Evolutionary conservation across 2,329 filamentous ascomycete genomes (phyloP).

Genomic region (Cytospora schulzeri): DNA sequence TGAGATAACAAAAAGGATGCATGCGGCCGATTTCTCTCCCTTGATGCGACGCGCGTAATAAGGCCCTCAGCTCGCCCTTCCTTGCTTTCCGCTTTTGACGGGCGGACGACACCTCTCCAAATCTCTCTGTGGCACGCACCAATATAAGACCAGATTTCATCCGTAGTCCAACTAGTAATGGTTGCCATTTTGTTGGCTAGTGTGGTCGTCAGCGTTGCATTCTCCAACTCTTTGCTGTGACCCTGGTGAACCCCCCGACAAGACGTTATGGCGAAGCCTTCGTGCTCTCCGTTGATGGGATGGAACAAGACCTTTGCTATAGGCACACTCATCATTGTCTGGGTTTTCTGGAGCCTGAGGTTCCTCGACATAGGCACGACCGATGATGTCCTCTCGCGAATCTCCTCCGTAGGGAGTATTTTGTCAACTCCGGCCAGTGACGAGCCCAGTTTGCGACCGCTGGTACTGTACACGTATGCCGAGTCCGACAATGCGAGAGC

Average conservation of each 20-base stretch:
- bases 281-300: constrained; percentile 11
- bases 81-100: background rate
- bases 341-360: constrained; percentile 20
- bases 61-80: background rate
- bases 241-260: background rate
- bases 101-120: background rate
- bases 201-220: too few species aligned
- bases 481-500: constrained; percentile 36
- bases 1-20: too few species aligned
- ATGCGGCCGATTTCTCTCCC: background rate
- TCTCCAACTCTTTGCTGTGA: background rate
- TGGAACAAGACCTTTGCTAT: constrained; percentile 21
- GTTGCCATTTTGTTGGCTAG: background rate
- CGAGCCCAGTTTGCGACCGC: constrained; percentile 22
- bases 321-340: constrained; percentile 20
- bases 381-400: constrained; percentile 12
- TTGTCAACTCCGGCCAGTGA: background rate
- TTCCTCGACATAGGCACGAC: constrained; percentile 3
- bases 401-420: constrained; percentile 7
- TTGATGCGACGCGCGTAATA: background rate
- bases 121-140: background rate
- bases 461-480: constrained; percentile 39
- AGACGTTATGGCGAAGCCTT: constrained; percentile 16
- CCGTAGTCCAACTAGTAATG: too few species aligned
- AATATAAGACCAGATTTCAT: too few species aligned